These are phyloP conservation scores for Jacaranda mimosifolia DNA, from an alignment of 257 asterid genomes.

Conservation along the genomic window DNA sequence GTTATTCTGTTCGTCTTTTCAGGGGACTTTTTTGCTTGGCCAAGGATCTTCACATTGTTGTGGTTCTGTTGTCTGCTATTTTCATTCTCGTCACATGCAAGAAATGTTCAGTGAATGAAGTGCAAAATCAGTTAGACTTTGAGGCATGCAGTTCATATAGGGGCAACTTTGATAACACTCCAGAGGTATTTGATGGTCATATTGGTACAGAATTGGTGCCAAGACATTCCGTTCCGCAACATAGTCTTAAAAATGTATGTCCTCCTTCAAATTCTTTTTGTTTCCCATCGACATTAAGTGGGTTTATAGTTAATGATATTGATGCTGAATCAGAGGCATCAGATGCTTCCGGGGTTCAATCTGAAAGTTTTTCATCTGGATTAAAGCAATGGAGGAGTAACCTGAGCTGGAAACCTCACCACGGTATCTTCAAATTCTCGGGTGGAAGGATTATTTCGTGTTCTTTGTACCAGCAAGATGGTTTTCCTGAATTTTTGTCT, in stretches of 20 bases:
- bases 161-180: constrained; percentile 35
- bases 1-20: constrained; percentile 14
- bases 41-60: constrained; percentile 37
- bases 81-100: constrained; percentile 40
- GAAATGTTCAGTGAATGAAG: constrained; percentile 41
- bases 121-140: constrained; percentile 39
- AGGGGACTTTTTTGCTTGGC: constrained; percentile 39
- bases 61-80: constrained; percentile 39
- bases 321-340: constrained; percentile 34
- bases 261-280: constrained; percentile 62
- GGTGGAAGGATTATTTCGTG: constrained; percentile 66
- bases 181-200: constrained; percentile 43
- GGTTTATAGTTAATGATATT: constrained; percentile 36
- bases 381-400: constrained; percentile 44
- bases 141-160: constrained; percentile 50
- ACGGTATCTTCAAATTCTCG: constrained; percentile 50
- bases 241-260: constrained; percentile 48
- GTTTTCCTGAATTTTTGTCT: constrained; percentile 37
- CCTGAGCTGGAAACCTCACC: constrained; percentile 49
- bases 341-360: constrained; percentile 40
- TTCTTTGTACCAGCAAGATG: constrained; percentile 51
- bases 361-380: constrained; percentile 42
- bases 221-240: constrained; percentile 37
- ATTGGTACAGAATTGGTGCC: constrained; percentile 39
- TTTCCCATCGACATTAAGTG: constrained; percentile 73